Percentiles rank a stretch among this genome's conserved stretches.
Conservation (phyloP, 306 rosid species). For the Fragaria vesca region DNA sequence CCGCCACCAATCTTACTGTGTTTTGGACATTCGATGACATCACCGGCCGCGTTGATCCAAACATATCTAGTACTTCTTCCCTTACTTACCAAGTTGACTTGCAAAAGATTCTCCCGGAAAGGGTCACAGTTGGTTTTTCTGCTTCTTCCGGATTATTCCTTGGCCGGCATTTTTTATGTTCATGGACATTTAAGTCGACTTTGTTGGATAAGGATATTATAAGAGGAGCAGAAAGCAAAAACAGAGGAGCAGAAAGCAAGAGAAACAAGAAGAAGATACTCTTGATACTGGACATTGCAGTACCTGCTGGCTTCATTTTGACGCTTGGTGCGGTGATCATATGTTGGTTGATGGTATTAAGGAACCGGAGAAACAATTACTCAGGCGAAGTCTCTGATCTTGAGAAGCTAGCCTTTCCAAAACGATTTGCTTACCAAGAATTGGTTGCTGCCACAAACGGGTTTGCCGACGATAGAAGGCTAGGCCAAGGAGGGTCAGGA, state of each 20-base stretch:
- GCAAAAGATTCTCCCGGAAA: neutral
- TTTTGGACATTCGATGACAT: neutral
- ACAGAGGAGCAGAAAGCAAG: too few relatives aligned
- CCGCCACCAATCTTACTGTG: neutral
- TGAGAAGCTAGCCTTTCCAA: neutral
- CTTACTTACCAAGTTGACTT: neutral
- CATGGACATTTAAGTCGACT: neutral
- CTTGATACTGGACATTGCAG: neutral
- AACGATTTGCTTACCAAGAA: neutral
- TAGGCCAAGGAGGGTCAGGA: neutral
- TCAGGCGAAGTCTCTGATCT: neutral
- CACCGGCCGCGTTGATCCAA: neutral
- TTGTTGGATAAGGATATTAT: neutral
- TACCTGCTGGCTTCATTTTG: neutral
- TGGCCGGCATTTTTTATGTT: neutral
- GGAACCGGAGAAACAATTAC: neutral
- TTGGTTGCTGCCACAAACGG: neutral
- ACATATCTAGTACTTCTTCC: neutral
- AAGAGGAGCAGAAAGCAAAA: too few relatives aligned
- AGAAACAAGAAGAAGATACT: too few relatives aligned
- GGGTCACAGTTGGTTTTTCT: neutral
- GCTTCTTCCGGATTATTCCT: neutral
- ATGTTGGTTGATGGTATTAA: neutral
- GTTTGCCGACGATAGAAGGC: neutral
- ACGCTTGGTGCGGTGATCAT: neutral